Conservation (phyloP, 371 early-diverging fungal species). For the Mortierella sp. region DNA sequence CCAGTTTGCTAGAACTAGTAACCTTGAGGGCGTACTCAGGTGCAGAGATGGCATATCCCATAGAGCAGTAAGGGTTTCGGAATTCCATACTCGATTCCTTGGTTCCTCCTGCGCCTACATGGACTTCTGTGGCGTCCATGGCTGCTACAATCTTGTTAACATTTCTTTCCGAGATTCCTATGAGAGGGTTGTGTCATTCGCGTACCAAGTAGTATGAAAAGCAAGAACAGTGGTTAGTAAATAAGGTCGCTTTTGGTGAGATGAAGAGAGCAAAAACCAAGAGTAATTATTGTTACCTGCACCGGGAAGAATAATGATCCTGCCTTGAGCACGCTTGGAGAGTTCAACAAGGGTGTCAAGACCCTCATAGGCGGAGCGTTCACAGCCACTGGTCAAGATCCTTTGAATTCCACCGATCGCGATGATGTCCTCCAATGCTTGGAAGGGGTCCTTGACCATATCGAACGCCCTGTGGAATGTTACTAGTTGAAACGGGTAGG, state of each 20-base stretch:
- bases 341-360: constrained; percentile 62
- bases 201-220: neutral
- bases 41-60: constrained; percentile 53
- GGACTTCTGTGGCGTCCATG: constrained; percentile 55
- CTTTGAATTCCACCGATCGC: constrained; percentile 67
- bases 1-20: constrained; percentile 44
- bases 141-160: constrained; percentile 50
- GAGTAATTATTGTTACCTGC: constrained; percentile 57
- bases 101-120: constrained; percentile 55
- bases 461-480: constrained; percentile 80
- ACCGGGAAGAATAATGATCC: constrained; percentile 70
- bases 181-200: neutral
- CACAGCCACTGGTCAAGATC: constrained; percentile 72
- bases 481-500: constrained; percentile 41
- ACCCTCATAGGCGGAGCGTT: constrained; percentile 68
- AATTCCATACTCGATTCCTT: constrained; percentile 53
- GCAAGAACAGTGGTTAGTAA: neutral
- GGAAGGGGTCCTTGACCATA: constrained; percentile 65
- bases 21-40: constrained; percentile 48
- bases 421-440: constrained; percentile 68
- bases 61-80: constrained; percentile 51
- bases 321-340: constrained; percentile 50
- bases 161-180: constrained; percentile 56
- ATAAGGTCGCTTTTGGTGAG: neutral
- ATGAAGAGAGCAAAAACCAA: neutral